Percentiles rank a stretch among this genome's conserved stretches.
Conservation (phyloP, 192 early-diverging fungal genomes). For the Entomortierella chlamydospora region DNA sequence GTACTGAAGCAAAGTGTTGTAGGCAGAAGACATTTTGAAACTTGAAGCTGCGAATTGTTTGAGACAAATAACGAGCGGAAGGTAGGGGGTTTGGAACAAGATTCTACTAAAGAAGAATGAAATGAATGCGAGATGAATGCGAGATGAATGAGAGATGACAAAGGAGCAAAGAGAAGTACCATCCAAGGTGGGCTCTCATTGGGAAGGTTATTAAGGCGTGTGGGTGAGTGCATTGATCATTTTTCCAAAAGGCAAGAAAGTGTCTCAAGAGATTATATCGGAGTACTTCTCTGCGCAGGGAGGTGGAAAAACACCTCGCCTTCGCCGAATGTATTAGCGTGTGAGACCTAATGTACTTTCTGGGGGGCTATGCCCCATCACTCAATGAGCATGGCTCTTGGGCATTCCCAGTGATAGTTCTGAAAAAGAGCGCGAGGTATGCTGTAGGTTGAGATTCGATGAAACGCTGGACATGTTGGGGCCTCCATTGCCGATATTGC, state of each 20-base stretch:
- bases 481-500: neutral
- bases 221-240: conserved; percentile 6
- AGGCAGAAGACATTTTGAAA: conserved; percentile 1
- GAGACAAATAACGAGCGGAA: neutral
- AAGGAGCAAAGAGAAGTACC: neutral
- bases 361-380: neutral
- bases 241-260: neutral
- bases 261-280: too few species aligned
- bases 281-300: neutral
- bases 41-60: neutral
- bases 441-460: conserved; percentile 29
- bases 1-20: conserved; percentile 14
- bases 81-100: neutral
- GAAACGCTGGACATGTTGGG: conserved; percentile 6
- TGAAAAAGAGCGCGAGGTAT: conserved; percentile 40
- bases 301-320: conserved; percentile 8
- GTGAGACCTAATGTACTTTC: too few species aligned
- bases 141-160: neutral
- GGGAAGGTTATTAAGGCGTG: too few species aligned
- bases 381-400: conserved; percentile 20
- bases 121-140: neutral
- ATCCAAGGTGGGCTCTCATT: neutral
- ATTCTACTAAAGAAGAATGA: too few species aligned
- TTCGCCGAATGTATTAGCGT: too few species aligned
- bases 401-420: conserved; percentile 33